Conservation (phyloP, 306 rosid species). For the Citrullus colocynthis region DNA sequence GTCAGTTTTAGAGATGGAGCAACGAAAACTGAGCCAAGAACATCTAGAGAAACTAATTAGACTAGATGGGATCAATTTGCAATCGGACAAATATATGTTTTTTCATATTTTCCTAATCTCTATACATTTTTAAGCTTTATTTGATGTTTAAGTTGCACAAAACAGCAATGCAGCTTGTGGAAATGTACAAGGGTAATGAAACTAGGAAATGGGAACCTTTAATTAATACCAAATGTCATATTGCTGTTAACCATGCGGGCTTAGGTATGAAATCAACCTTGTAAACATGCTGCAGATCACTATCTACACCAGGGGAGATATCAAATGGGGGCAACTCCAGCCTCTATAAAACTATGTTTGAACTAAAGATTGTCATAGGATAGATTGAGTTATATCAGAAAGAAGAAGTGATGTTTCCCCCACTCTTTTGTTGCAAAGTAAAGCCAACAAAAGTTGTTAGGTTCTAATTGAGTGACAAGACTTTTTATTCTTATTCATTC, state of each 20-base stretch:
- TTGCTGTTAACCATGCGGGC: not conserved
- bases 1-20: not conserved
- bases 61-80: not conserved
- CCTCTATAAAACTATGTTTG: not conserved
- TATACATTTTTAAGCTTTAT: too few relatives aligned
- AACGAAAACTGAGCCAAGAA: not conserved
- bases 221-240: not conserved
- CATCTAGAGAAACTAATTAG: not conserved
- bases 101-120: too few relatives aligned
- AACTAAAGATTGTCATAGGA: not conserved
- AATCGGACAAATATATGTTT: not conserved
- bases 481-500: not conserved
- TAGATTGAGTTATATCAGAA: not conserved
- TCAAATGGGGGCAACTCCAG: not conserved
- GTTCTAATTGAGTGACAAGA: conserved; percentile 8
- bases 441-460: not conserved
- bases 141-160: not conserved
- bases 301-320: not conserved
- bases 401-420: not conserved
- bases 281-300: not conserved
- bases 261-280: not conserved
- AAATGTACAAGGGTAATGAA: not conserved
- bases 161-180: not conserved
- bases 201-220: not conserved
- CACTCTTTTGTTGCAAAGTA: not conserved